phyloP scores from a whole-genome alignment of 2,329 filamentous ascomycete species.

The Arthroderma sp. region DNA sequence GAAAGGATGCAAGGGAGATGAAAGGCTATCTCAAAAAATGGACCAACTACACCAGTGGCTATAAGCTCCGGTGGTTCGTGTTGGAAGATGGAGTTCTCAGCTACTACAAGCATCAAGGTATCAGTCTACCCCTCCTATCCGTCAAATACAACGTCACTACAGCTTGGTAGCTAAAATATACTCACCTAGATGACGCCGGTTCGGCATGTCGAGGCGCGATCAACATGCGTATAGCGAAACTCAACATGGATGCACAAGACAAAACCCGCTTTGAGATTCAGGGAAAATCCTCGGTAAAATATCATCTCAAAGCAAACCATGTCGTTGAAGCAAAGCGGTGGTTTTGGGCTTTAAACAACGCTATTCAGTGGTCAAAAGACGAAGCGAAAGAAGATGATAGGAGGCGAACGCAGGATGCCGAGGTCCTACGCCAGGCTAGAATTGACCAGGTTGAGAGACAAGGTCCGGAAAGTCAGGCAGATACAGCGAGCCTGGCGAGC shows the following conservation, averaged over 20 bases:
- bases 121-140: conserved; percentile 3
- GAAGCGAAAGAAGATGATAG: conserved; percentile 83
- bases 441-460: conserved; percentile 53
- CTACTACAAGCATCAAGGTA: conserved; percentile 92
- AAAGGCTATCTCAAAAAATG: conserved; percentile 98
- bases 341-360: conserved; percentile 99
- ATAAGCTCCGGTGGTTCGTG: conserved; percentile 95
- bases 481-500: conserved; percentile 17
- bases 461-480: conserved; percentile 33
- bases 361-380: conserved; percentile 96
- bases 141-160: not conserved
- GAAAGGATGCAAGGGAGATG: conserved; percentile 88
- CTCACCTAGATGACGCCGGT: conserved; percentile 62
- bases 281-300: conserved; percentile 96
- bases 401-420: conserved; percentile 59
- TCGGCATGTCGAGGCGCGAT: conserved; percentile 95
- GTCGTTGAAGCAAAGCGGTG: conserved; percentile 96
- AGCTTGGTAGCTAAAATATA: not conserved
- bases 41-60: conserved; percentile 97
- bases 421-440: conserved; percentile 65
- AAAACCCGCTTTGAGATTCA: conserved; percentile 97
- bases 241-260: conserved; percentile 93
- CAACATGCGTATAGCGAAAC: conserved; percentile 91
- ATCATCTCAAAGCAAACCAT: conserved; percentile 94
- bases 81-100: conserved; percentile 93